These are phyloP conservation scores for Nidularia pulvinata DNA, from an alignment of 768 basidiomycete species.

Conservation along the genomic window DNA sequence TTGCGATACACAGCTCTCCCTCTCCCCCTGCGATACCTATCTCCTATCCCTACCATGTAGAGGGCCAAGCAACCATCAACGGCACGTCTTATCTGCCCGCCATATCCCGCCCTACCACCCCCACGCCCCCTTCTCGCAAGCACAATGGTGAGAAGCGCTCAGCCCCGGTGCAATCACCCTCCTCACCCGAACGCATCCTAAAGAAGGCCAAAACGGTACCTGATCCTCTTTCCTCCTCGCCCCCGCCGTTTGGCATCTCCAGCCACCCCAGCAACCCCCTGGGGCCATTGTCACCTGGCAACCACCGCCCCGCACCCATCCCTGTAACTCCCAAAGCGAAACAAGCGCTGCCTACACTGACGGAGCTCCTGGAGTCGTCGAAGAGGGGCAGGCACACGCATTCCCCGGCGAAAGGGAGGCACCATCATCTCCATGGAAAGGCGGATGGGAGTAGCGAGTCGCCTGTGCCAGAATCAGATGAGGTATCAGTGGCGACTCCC, in stretches of 20 bases:
- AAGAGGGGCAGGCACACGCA: conserved; percentile 20
- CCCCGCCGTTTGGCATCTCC: neutral
- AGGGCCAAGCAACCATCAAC: no score
- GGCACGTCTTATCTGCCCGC: neutral
- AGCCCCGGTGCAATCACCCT: neutral
- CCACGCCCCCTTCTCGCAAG: neutral
- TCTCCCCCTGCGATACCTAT: neutral
- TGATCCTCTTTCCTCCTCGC: neutral
- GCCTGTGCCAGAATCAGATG: no score
- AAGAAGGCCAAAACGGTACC: neutral
- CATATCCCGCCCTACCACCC: neutral
- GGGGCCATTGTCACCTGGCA: neutral
- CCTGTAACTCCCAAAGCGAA: conserved; percentile 15
- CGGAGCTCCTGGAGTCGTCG: conserved; percentile 42
- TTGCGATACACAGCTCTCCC: neutral
- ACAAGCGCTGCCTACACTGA: conserved; percentile 30
- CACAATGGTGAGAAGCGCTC: neutral
- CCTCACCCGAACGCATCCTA: neutral
- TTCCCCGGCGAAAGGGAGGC: no score
- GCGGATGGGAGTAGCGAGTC: no score
- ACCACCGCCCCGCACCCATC: neutral
- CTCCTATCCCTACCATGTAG: neutral
- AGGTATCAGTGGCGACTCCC: no score
- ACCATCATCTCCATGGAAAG: no score
- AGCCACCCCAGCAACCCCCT: neutral